Conservation (phyloP, 176 grass and related monocot species). For the Oryza glumipatula region DNA sequence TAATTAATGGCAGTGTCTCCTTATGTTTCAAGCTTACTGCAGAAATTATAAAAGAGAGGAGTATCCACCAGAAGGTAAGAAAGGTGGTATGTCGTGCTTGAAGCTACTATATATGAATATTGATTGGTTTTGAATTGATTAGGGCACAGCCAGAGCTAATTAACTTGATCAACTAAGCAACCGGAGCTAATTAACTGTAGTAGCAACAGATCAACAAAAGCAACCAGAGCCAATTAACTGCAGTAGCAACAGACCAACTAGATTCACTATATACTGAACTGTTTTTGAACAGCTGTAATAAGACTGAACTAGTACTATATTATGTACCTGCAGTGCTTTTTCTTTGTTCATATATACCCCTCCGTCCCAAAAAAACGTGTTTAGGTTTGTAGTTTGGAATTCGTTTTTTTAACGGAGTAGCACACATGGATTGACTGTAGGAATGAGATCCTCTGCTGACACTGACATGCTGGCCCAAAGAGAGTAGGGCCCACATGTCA, state of each 20-base stretch:
- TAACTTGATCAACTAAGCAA: neutral
- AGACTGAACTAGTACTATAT: neutral
- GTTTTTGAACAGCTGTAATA: neutral
- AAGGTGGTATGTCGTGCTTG: constrained; percentile 32
- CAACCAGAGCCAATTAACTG: neutral
- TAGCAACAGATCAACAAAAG: neutral
- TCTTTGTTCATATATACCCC: neutral
- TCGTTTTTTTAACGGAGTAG: too few relatives aligned
- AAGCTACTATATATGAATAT: neutral
- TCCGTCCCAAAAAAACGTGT: too few relatives aligned
- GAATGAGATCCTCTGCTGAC: too few relatives aligned
- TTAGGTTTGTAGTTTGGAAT: too few relatives aligned
- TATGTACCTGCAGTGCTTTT: neutral
- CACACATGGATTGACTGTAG: neutral
- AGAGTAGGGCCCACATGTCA: too few relatives aligned
- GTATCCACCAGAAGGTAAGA: constrained; percentile 28
- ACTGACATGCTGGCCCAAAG: too few relatives aligned
- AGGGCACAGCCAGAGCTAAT: neutral
- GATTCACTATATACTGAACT: neutral
- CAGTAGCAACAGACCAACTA: neutral
- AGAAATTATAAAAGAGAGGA: neutral
- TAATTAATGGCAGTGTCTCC: neutral
- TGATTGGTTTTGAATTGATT: neutral
- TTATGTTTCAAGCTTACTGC: constrained; percentile 37
- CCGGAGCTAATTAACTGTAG: too few relatives aligned